These are phyloP conservation scores for Hymenoscyphus albidus DNA, from an alignment of 2,329 filamentous ascomycete genomes.

Conservation along the genomic window DNA sequence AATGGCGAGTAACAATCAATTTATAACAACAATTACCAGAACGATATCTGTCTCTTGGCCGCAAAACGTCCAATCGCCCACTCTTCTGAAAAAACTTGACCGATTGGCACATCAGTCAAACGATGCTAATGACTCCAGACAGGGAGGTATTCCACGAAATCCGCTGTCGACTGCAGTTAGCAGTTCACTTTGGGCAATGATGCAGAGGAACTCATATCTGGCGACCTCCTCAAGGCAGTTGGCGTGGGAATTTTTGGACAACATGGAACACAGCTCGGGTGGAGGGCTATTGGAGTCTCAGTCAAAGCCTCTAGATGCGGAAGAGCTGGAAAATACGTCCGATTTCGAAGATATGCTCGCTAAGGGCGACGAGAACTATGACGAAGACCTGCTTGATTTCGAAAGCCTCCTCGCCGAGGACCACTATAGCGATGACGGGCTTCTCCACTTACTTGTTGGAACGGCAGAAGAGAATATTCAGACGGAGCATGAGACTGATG, in stretches of 20 bases:
- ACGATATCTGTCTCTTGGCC: slow-evolving; percentile 18
- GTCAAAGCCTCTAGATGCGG: neutral
- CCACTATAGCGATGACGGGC: slow-evolving; percentile 11
- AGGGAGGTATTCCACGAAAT: neutral
- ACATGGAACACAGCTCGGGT: neutral
- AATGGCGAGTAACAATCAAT: slow-evolving; percentile 23
- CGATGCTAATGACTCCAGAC: neutral
- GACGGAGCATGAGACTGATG: slow-evolving; percentile 22
- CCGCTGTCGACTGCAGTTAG: slow-evolving; percentile 19
- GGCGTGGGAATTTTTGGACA: neutral
- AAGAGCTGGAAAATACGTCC: neutral
- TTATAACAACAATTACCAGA: slow-evolving; percentile 19
- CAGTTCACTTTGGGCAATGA: slow-evolving; percentile 27
- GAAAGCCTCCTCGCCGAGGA: slow-evolving; percentile 19
- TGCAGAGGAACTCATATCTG: slow-evolving; percentile 26
- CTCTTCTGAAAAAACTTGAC: slow-evolving; percentile 21
- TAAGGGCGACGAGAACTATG: neutral
- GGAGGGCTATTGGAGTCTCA: neutral
- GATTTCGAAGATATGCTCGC: neutral
- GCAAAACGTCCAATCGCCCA: slow-evolving; percentile 24
- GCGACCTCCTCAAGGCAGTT: slow-evolving; percentile 14
- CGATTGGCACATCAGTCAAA: slow-evolving; percentile 8
- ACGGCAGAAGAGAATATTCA: slow-evolving; percentile 18
- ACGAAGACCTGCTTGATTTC: slow-evolving; percentile 10
- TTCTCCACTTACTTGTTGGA: slow-evolving; percentile 16